Percentiles rank a stretch among this genome's conserved stretches.
Evolutionary conservation across 129 eudicot species (phyloP).

Genomic region (Oenanthe sinensis): DNA sequence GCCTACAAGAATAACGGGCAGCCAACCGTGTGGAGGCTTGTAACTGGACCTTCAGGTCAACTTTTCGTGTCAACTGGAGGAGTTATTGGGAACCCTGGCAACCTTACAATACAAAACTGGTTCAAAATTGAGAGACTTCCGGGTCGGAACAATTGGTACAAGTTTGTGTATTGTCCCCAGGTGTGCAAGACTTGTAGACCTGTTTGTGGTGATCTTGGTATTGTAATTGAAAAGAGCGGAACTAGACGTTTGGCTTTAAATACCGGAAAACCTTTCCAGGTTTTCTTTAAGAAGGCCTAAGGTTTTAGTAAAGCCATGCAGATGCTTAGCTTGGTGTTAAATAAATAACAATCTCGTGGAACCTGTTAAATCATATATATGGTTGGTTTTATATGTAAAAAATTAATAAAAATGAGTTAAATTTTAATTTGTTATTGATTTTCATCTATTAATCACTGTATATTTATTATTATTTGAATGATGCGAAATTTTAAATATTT

Average conservation of each 20-base stretch:
- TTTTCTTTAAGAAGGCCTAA: constrained; percentile 15
- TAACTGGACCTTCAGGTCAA: background rate
- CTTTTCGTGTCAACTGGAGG: constrained; percentile 21
- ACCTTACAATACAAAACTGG: constrained; percentile 23
- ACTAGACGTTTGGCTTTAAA: background rate
- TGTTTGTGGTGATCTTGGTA: constrained; percentile 32
- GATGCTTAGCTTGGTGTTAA: background rate
- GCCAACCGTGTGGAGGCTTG: constrained; percentile 9
- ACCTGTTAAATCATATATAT: too few relatives aligned
- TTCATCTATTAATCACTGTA: too few relatives aligned
- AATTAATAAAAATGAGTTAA: too few relatives aligned
- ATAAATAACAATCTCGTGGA: background rate
- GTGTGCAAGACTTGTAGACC: constrained; percentile 39
- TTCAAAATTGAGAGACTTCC: constrained; percentile 26
- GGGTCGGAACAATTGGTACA: constrained; percentile 18
- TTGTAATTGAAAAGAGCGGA: constrained; percentile 7
- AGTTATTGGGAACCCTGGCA: constrained; percentile 35
- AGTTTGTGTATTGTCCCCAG: constrained; percentile 31
- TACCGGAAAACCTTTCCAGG: background rate
- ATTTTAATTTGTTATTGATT: too few relatives aligned
- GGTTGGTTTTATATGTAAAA: too few relatives aligned
- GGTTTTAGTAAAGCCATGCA: background rate
- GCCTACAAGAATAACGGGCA: background rate
- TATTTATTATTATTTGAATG: too few relatives aligned
- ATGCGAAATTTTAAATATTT: too few relatives aligned